Percentiles rank a stretch among this genome's conserved stretches.
phyloP scores from a whole-genome alignment of 202 grass and related monocot species.

The Zizania palustris region DNA sequence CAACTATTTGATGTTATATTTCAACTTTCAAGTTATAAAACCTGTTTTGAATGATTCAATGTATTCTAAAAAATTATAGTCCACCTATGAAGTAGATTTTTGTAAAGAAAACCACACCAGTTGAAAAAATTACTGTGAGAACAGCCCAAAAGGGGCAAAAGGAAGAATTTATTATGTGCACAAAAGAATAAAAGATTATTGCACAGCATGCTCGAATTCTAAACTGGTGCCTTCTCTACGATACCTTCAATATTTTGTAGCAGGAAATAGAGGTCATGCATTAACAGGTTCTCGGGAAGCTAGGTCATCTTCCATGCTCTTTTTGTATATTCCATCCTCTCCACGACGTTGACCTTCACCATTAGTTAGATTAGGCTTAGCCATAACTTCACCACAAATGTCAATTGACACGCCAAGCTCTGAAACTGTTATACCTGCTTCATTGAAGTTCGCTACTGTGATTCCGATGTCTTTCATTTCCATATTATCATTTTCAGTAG shows the following conservation, averaged over 20 bases:
- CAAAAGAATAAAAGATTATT: neutral
- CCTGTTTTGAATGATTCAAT: neutral
- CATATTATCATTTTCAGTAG: slow-evolving; percentile 7
- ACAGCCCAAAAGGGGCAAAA: neutral
- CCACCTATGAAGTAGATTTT: neutral
- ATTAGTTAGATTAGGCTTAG: slow-evolving; percentile 47
- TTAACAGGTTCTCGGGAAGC: slow-evolving; percentile 49
- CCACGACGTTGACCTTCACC: slow-evolving; percentile 48
- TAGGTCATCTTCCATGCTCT: slow-evolving; percentile 39
- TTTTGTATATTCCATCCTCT: slow-evolving; percentile 43
- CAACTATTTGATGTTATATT: neutral
- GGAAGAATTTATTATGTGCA: neutral
- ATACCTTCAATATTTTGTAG: slow-evolving; percentile 46
- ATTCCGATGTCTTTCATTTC: slow-evolving; percentile 32
- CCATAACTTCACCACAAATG: slow-evolving; percentile 42
- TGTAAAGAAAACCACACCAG: slow-evolving; percentile 21
- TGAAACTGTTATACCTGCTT: slow-evolving; percentile 27
- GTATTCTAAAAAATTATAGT: neutral
- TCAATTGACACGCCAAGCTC: slow-evolving; percentile 28
- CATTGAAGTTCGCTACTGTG: slow-evolving; percentile 35
- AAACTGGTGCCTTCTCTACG: slow-evolving; percentile 23
- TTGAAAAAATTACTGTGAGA: neutral
- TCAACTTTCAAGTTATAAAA: slow-evolving; percentile 16
- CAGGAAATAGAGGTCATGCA: slow-evolving; percentile 48
- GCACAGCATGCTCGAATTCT: neutral